Base-by-base conservation (phyloP, 1,284 basidiomycete genomes). In the Trichosporon ovoides region DNA sequence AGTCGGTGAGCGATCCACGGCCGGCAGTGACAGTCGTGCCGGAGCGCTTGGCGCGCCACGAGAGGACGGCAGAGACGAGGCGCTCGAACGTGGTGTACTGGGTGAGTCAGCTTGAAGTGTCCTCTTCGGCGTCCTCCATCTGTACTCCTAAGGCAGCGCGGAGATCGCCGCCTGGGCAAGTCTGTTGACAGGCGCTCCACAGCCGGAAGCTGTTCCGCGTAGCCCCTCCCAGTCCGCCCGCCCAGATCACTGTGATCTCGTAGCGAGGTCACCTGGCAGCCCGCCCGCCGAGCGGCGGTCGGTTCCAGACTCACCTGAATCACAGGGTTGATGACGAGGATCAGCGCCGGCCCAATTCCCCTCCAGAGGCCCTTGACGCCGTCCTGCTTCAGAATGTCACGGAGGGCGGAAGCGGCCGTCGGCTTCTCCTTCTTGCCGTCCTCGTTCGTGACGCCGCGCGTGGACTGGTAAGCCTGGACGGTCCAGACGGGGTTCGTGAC, bases 401-500 rank as follows among this genome's bases (percentile, higher is more conserved):
- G 77, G 35, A 90, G 79, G 3, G 89, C 90, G 69, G 89, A 82
- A 12, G 85, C 55, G 61, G 89, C 81, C 9, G 86, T 83, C 14
- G 87, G 83, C 60, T 85, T 87, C 48, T 63, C 57, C 48, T 62
- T 67, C 33, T 53, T 58, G 36, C 51, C 63, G 38, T 58, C 60
- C 18, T 43, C 40, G 16, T 53, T 53, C 14, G 52, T 56, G 55
- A 71, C 66, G 10, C 66, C 62, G 50, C 81, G 83, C 20, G 90
- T 88, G 13, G 88, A 86, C 74, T 98, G 95, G 36, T 89, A 89
- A 4, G 94, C 95, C 73, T 94, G 89, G n/a, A 93, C 81, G 48
- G 92, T 89, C 91, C 92, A 97, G 66, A 98, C 88, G 1, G 95
- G 95, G 77, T 98, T 98, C 75, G 87, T 90, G 61, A 91, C 82